phyloP scores from a whole-genome alignment of 2,329 filamentous ascomycete species.

The Phaeosphaeria sp. region DNA sequence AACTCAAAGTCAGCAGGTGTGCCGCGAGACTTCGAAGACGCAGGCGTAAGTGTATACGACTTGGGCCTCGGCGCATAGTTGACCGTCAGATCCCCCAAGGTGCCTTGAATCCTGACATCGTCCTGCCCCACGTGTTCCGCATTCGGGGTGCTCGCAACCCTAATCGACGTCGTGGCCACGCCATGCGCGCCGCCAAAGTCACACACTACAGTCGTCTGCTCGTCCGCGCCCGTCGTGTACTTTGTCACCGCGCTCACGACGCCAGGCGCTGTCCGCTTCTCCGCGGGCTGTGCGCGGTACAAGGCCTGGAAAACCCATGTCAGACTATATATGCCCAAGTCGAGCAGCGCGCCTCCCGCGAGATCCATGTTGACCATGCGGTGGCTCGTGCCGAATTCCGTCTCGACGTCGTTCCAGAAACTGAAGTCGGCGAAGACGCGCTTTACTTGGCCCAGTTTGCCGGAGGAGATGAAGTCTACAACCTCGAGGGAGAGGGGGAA shows the following conservation, averaged over 20 bases:
- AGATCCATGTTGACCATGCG: conserved; percentile 84
- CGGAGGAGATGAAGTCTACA: conserved; percentile 64
- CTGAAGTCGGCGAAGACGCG: conserved; percentile 63
- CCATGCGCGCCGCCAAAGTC: conserved; percentile 73
- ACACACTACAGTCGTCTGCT: conserved; percentile 75
- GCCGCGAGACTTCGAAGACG: conserved; percentile 33
- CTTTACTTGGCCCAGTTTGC: conserved; percentile 60
- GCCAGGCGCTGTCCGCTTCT: conserved; percentile 68
- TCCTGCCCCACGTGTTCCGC: conserved; percentile 63
- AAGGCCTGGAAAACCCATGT: conserved; percentile 90
- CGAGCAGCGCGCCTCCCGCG: conserved; percentile 80
- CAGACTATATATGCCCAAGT: conserved; percentile 84
- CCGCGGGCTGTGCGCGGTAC: conserved; percentile 73
- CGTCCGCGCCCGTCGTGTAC: conserved; percentile 74
- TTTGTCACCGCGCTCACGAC: conserved; percentile 70
- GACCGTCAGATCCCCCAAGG: conserved; percentile 80
- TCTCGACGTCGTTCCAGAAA: conserved; percentile 66
- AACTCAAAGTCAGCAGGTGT: conserved; percentile 10
- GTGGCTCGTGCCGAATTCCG: conserved; percentile 61
- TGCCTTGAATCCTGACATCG: conserved; percentile 76
- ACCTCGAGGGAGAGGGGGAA: conserved; percentile 81
- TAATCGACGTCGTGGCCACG: conserved; percentile 61
- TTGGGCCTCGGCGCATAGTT: conserved; percentile 71
- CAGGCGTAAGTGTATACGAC: conserved; percentile 67
- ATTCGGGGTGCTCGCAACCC: conserved; percentile 60